Evolutionary conservation across 1,284 basidiomycete genomes (phyloP).

Genomic region (Tilletiaria anomala): DNA sequence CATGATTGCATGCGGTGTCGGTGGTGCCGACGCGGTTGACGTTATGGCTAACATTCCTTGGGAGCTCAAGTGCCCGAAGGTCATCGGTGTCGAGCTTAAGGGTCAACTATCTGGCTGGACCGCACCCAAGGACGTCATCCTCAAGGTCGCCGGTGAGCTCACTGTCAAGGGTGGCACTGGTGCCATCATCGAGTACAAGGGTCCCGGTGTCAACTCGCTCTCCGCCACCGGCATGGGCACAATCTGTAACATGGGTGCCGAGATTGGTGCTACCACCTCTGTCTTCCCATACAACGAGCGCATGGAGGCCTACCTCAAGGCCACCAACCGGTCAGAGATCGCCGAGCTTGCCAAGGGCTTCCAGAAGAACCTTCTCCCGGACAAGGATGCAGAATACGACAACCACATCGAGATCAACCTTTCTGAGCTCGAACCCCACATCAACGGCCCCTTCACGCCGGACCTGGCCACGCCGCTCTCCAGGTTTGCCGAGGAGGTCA

Average conservation of each 20-base stretch:
- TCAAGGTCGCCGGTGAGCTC: slow-evolving; percentile 38
- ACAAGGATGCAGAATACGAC: slow-evolving; percentile 85
- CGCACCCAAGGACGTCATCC: slow-evolving; percentile 61
- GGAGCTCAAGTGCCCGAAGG: slow-evolving; percentile 98
- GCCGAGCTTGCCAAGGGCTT: slow-evolving; percentile 80
- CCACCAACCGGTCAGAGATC: slow-evolving; percentile 77
- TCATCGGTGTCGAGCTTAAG: slow-evolving; percentile 91
- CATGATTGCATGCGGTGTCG: slow-evolving; percentile 97
- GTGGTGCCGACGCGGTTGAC: slow-evolving; percentile 97
- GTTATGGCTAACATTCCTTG: slow-evolving; percentile 95
- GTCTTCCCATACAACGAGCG: slow-evolving; percentile 96
- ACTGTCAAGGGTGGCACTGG: slow-evolving; percentile 40
- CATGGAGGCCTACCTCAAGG: slow-evolving; percentile 82
- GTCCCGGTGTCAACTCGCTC: slow-evolving; percentile 72
- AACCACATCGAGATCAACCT: slow-evolving; percentile 88
- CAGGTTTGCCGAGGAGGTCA: slow-evolving; percentile 78
- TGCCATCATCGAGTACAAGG: slow-evolving; percentile 40
- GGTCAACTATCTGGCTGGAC: slow-evolving; percentile 95
- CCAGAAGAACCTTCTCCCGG: slow-evolving; percentile 79
- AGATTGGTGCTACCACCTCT: slow-evolving; percentile 97
- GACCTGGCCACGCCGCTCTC: slow-evolving; percentile 52
- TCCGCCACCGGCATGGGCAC: slow-evolving; percentile 99
- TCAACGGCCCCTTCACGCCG: slow-evolving; percentile 82
- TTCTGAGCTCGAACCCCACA: slow-evolving; percentile 90
- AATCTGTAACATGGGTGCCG: slow-evolving; percentile 99